A percentile compares a stretch with the other conserved stretches of the same genome.
Conservation (phyloP, 768 basidiomycete genomes). For the Termitomyces heimii region DNA sequence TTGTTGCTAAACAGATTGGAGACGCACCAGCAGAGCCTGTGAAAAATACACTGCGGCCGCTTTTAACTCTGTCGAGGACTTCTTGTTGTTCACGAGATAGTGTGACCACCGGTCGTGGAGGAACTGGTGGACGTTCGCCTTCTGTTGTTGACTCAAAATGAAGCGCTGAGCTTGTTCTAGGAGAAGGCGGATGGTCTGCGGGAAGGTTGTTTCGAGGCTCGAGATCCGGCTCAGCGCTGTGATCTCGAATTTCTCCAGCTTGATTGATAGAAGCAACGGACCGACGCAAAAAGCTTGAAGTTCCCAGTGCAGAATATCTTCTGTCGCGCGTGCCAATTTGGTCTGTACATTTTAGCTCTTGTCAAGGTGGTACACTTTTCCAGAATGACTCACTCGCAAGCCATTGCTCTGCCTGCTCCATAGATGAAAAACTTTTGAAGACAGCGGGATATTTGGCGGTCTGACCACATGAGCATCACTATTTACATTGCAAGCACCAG, state of each 20-base stretch:
- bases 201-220: too few species aligned
- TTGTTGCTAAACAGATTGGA: background rate
- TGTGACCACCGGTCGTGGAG: constrained; percentile 15
- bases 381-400: constrained; percentile 21
- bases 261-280: background rate
- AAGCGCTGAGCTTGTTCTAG: background rate
- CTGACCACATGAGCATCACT: constrained; percentile 21
- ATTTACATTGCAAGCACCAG: background rate
- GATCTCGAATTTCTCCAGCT: background rate
- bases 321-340: background rate
- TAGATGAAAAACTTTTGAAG: constrained; percentile 43
- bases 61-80: constrained; percentile 48
- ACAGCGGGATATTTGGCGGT: constrained; percentile 47
- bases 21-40: constrained; percentile 74
- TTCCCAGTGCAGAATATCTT: background rate
- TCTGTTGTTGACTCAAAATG: background rate
- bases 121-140: background rate
- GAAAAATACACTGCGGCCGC: constrained; percentile 71
- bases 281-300: background rate
- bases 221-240: background rate
- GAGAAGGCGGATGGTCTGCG: background rate
- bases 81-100: constrained; percentile 49
- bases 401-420: constrained; percentile 46
- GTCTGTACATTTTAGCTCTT: background rate
- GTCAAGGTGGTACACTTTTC: background rate